A percentile compares a stretch with the other conserved stretches of the same genome.
phyloP scores from a whole-genome alignment of 331 rosid genomes.

The Cydonia oblonga region DNA sequence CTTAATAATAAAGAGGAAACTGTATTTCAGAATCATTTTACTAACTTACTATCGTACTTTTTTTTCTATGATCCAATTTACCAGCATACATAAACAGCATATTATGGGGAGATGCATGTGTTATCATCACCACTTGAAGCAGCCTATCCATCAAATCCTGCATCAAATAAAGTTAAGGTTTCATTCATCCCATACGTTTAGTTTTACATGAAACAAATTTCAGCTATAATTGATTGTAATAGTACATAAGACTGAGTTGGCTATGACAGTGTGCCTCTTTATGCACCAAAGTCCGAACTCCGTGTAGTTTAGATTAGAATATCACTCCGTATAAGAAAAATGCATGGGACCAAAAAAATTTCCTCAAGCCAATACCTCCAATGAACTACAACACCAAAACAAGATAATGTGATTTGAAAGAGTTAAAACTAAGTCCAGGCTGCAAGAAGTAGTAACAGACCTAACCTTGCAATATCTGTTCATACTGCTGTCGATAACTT shows the following conservation, averaged over 20 bases:
- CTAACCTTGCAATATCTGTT: neutral
- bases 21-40: neutral
- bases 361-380: neutral
- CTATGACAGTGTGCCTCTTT: too few species aligned
- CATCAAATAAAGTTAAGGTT: neutral
- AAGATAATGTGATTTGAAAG: neutral
- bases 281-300: too few species aligned
- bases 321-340: too few species aligned
- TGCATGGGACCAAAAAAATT: too few species aligned
- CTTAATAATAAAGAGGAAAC: neutral
- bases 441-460: neutral
- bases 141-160: neutral
- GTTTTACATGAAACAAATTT: neutral
- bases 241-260: neutral
- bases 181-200: neutral
- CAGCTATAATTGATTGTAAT: neutral
- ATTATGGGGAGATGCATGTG: neutral
- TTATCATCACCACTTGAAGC: neutral
- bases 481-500: too few species aligned
- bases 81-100: neutral
- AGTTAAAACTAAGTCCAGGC: neutral
- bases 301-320: too few species aligned
- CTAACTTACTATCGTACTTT: neutral
- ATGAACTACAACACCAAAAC: neutral
- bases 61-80: neutral